Conservation (phyloP, 2,329 filamentous ascomycete species). For the Lasiodiplodia hormozganensis region DNA sequence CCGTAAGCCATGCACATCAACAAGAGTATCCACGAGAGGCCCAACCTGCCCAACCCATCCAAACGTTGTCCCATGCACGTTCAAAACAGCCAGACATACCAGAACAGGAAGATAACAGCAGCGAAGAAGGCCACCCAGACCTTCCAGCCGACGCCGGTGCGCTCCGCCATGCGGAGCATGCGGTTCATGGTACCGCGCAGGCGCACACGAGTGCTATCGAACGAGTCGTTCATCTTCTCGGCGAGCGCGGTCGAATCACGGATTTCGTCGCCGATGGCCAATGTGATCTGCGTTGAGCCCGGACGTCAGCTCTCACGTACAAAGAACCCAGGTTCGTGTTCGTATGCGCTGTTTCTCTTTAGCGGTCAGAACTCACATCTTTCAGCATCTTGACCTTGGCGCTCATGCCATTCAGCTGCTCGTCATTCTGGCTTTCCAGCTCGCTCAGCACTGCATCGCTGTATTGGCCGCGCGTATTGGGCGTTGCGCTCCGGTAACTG, state of each 20-base stretch:
- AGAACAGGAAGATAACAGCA: slow-evolving; percentile 81
- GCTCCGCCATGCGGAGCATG: slow-evolving; percentile 95
- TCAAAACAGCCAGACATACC: slow-evolving; percentile 89
- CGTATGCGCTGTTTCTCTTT: not conserved
- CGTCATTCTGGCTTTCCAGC: slow-evolving; percentile 94
- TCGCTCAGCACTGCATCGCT: slow-evolving; percentile 90
- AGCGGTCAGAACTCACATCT: slow-evolving; percentile 66
- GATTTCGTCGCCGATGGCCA: slow-evolving; percentile 95
- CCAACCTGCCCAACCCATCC: not conserved
- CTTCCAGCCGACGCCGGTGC: slow-evolving; percentile 94
- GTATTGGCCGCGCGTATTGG: slow-evolving; percentile 78
- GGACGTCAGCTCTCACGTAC: not conserved
- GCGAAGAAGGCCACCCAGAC: slow-evolving; percentile 91
- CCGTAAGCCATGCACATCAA: slow-evolving; percentile 22
- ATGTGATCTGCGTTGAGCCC: slow-evolving; percentile 70
- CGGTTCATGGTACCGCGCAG: slow-evolving; percentile 93
- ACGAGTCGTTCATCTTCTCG: slow-evolving; percentile 95
- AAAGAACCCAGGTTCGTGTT: not conserved
- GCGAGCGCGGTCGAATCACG: slow-evolving; percentile 85
- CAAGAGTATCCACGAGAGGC: slow-evolving; percentile 2
- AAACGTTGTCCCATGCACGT: not conserved
- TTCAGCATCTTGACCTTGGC: slow-evolving; percentile 91
- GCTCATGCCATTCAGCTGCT: slow-evolving; percentile 86
- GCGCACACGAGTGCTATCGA: slow-evolving; percentile 82
- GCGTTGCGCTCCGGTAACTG: slow-evolving; percentile 51